Conservation (phyloP, 306 rosid species). For the Casuarina equisetifolia region DNA sequence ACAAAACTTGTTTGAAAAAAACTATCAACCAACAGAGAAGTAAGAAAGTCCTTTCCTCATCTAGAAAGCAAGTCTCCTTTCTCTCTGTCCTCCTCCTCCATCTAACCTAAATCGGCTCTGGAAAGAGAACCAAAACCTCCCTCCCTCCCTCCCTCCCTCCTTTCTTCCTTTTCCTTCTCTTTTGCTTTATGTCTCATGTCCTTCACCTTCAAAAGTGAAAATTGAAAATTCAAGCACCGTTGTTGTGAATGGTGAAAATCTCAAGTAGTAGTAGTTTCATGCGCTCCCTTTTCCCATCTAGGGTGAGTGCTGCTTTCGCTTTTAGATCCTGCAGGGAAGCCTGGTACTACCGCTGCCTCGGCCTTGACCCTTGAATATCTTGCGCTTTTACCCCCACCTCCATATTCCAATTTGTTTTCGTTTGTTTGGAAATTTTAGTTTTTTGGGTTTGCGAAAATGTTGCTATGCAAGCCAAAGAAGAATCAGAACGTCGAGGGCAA, state of each 20-base stretch:
- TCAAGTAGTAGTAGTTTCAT: conserved; percentile 49
- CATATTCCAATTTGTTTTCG: background rate
- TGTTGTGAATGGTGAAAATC: conserved; percentile 95
- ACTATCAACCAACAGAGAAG: too few relatives aligned
- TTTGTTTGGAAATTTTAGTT: background rate
- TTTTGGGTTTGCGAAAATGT: conserved; percentile 40
- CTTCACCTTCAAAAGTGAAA: background rate
- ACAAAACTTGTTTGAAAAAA: too few relatives aligned
- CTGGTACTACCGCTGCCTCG: conserved; percentile 99
- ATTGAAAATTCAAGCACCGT: background rate
- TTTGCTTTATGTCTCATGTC: background rate
- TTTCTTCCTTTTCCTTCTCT: background rate
- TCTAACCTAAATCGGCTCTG: background rate
- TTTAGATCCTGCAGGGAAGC: conserved; percentile 93
- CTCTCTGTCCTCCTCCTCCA: background rate
- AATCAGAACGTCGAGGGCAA: conserved; percentile 49
- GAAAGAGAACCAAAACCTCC: background rate
- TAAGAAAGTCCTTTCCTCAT: background rate
- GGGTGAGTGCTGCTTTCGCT: conserved; percentile 82
- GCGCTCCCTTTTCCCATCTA: conserved; percentile 64
- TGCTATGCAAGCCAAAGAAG: conserved; percentile 86
- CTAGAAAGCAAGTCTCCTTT: background rate
- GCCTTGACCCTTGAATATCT: conserved; percentile 72
- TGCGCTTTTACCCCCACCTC: background rate
- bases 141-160: too few relatives aligned